These are phyloP conservation scores for Penicillium malachiteum DNA, from an alignment of 495 filamentous ascomycete species.

Conservation along the genomic window DNA sequence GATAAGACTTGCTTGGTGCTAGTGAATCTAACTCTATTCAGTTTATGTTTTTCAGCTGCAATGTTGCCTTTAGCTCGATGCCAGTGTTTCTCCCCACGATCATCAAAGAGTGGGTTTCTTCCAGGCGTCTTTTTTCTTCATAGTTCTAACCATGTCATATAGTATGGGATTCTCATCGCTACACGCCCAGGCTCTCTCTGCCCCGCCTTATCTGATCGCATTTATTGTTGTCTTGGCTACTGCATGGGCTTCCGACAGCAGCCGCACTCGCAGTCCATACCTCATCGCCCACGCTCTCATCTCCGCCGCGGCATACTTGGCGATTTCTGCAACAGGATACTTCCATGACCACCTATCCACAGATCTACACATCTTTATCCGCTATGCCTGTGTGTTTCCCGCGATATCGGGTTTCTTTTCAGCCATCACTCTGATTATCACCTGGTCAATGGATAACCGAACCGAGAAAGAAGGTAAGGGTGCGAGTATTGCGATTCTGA, in stretches of 20 bases:
- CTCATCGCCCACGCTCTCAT: slow-evolving; percentile 52
- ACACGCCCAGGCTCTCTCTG: slow-evolving; percentile 54
- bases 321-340: slow-evolving; percentile 48
- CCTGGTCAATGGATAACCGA: slow-evolving; percentile 66
- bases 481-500: slow-evolving; percentile 56
- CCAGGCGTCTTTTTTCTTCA: background rate
- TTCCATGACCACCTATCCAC: slow-evolving; percentile 36
- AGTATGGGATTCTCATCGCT: slow-evolving; percentile 48
- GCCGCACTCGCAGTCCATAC: slow-evolving; percentile 46
- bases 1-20: background rate
- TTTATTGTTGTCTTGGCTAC: slow-evolving; percentile 51
- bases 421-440: slow-evolving; percentile 60
- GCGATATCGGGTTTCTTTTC: slow-evolving; percentile 61
- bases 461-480: slow-evolving; percentile 54
- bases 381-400: slow-evolving; percentile 59
- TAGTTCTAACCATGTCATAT: background rate
- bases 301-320: slow-evolving; percentile 59
- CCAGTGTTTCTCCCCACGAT: slow-evolving; percentile 61
- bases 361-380: slow-evolving; percentile 34
- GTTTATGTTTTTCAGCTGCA: slow-evolving; percentile 59
- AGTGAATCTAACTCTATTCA: slow-evolving; percentile 10
- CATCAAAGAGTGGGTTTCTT: slow-evolving; percentile 47
- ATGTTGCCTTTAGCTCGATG: slow-evolving; percentile 59
- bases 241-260: slow-evolving; percentile 52
- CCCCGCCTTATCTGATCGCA: slow-evolving; percentile 56